Conservation (phyloP, 345 rosid genomes). For the Heritiera littoralis region DNA sequence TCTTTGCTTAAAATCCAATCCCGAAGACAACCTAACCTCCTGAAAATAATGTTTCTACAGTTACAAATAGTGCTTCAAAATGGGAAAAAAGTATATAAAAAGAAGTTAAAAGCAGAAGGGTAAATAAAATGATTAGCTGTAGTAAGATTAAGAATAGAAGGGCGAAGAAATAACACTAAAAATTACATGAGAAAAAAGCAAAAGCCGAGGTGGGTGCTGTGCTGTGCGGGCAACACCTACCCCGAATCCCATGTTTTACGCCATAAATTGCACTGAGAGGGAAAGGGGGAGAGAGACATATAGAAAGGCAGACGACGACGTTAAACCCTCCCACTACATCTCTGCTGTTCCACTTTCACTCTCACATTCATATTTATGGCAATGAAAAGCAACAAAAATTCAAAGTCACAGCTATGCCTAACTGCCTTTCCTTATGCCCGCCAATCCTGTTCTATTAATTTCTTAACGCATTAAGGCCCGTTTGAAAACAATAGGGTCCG, state of each 20-base stretch:
- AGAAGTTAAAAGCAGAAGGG: background rate
- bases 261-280: conserved; percentile 30
- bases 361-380: background rate
- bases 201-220: background rate
- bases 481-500: too few relatives aligned
- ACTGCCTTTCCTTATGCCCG: conserved; percentile 19
- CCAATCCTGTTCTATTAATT: conserved; percentile 33
- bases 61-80: background rate
- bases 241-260: conserved; percentile 48
- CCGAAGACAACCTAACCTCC: conserved; percentile 26
- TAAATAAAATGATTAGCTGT: conserved; percentile 22
- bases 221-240: conserved; percentile 17
- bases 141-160: background rate
- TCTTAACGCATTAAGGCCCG: too few relatives aligned
- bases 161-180: background rate
- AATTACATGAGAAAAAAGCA: conserved; percentile 35
- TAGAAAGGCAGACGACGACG: background rate
- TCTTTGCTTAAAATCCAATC: conserved; percentile 62
- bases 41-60: background rate
- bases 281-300: conserved; percentile 1
- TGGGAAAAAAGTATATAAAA: background rate
- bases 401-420: conserved; percentile 8
- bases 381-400: background rate
- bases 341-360: background rate
- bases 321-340: background rate